A percentile compares a stretch with the other conserved stretches of the same genome.
Conservation (phyloP, 768 basidiomycete genomes). For the Mycena metata region DNA sequence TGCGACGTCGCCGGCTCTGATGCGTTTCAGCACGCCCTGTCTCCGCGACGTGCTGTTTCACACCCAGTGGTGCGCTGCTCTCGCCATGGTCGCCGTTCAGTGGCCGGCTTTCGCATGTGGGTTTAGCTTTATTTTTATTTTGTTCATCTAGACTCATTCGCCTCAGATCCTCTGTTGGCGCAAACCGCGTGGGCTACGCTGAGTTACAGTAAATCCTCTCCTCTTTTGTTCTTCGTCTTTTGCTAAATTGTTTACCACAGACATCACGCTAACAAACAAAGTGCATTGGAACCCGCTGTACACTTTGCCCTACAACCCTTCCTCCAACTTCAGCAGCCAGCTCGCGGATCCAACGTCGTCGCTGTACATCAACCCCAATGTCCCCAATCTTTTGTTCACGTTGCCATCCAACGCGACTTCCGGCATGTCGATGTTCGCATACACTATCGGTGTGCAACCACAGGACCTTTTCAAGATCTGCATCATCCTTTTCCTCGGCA, state of each 20-base stretch:
- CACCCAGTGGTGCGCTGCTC: conserved; percentile 90
- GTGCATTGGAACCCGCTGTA: conserved; percentile 79
- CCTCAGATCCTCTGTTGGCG: conserved; percentile 87
- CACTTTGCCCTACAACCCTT: conserved; percentile 70
- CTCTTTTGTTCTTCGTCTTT: conserved; percentile 6
- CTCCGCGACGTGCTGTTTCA: conserved; percentile 93
- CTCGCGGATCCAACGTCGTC: conserved; percentile 78
- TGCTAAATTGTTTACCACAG: conserved; percentile 53
- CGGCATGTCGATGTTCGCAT: conserved; percentile 89
- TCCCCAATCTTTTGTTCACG: conserved; percentile 81
- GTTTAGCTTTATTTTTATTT: conserved; percentile 48
- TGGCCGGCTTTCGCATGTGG: conserved; percentile 95
- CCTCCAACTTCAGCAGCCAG: conserved; percentile 80
- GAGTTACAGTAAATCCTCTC: conserved; percentile 68
- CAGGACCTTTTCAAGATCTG: conserved; percentile 88
- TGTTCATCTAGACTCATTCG: conserved; percentile 33
- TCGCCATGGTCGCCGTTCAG: conserved; percentile 94
- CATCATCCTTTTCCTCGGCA: conserved; percentile 84
- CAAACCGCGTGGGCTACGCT: conserved; percentile 92
- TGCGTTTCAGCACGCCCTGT: conserved; percentile 94
- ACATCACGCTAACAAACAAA: conserved; percentile 75
- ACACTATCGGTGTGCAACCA: conserved; percentile 84
- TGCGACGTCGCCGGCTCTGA: conserved; percentile 84
- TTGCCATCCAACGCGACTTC: conserved; percentile 70
- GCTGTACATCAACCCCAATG: conserved; percentile 78